Evolutionary conservation across 371 early-diverging fungal genomes (phyloP), one percentile per base, ranked within the genome.

Genomic region (Saksenaea vasiformis): DNA sequence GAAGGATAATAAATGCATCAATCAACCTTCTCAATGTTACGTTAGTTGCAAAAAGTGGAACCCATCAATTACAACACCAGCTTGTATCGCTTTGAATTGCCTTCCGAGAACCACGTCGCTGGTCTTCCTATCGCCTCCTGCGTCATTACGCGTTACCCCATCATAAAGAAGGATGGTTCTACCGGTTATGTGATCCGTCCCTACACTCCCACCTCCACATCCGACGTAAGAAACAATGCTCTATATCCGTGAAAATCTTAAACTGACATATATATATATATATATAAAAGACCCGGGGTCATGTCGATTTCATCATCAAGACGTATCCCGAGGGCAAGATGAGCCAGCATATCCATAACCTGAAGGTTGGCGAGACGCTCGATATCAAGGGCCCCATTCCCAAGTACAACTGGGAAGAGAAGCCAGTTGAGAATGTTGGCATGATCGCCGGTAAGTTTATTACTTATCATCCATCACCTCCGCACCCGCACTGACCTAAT

Each of bases 301-400:
- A 89, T 71, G 91, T 98, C 79, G 96, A 95, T 59, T 86, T 97
- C 63, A 79, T 97, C 51, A 79, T 98, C 79, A 98, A 98, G 79
- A 75, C 72, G 47, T 98, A 87, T 55, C 63, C 66, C 63, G 80
- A 78, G 24, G 93, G 93, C 24, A 81, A 85, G 65, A 89, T 95
- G 90, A 92, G 92, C 38, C 76, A 80, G 58, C 88, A 92, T 78
- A 88, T 96, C 66, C 84, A 84, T 78, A 72, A 68, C 60, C 71
- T 95, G 74, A 91, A 91, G 74, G 81, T 85, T 19, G 98, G 98
- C 38, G 97, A 98, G 34, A 76, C 69, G 9, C 79, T 97, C 3
- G 85, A 90, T 11, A 83, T 96, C 74, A 96, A 96, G 87, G 98
- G 98, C 3, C 98, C 98, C 36, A 87, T 95, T 65, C 70, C 77